phyloP scores from a whole-genome alignment of 176 grass and related monocot species.

The Oryza meridionalis region DNA sequence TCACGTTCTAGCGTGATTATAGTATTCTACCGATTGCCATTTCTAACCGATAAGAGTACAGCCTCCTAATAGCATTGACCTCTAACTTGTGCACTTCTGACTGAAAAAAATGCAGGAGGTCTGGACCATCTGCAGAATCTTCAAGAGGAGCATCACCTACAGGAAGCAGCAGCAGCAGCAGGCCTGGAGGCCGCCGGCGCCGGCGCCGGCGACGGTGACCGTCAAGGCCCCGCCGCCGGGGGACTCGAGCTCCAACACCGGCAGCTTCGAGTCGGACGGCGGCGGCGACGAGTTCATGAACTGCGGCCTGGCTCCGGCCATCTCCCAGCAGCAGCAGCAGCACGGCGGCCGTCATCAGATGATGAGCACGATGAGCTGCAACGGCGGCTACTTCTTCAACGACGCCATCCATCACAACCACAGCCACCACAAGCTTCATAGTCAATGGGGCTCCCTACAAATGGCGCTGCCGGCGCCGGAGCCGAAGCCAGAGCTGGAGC shows the following conservation, averaged over 20 bases:
- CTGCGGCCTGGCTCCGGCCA: constrained; percentile 29
- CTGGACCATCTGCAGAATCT: constrained; percentile 91
- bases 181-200: constrained; percentile 38
- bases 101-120: constrained; percentile 63
- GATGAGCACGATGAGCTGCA: background rate
- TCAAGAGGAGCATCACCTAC: constrained; percentile 68
- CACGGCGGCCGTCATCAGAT: background rate
- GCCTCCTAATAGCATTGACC: background rate
- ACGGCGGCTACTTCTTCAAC: constrained; percentile 21
- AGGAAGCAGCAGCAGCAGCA: constrained; percentile 53
- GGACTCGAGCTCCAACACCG: constrained; percentile 65
- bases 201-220: background rate
- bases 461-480: background rate
- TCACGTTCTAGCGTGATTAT: background rate
- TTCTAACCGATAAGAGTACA: no score
- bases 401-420: constrained; percentile 29
- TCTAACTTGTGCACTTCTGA: constrained; percentile 1
- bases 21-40: background rate
- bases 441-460: constrained; percentile 40
- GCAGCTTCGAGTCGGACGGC: constrained; percentile 65
- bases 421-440: constrained; percentile 18
- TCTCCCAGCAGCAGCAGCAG: constrained; percentile 36
- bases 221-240: constrained; percentile 14
- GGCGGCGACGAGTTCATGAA: constrained; percentile 60
- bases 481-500: background rate